Evolutionary conservation across 2,329 filamentous ascomycete species (phyloP).

Genomic region (Rosellinia necatrix): DNA sequence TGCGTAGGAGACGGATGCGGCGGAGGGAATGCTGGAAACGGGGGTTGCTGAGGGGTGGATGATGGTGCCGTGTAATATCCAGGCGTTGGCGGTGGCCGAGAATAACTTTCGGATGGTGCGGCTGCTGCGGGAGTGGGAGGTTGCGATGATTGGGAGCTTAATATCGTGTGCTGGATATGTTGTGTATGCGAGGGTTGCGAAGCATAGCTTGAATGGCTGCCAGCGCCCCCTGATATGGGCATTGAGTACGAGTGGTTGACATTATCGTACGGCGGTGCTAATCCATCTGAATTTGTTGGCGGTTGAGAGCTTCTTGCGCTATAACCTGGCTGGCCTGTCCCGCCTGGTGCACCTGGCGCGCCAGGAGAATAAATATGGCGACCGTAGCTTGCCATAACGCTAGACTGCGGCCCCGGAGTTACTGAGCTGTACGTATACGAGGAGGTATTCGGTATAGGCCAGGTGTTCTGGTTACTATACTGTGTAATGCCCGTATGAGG

Average conservation of each 20-base stretch:
- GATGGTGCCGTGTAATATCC: slow-evolving; percentile 62
- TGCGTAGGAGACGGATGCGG: slow-evolving; percentile 44
- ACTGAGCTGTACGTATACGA: slow-evolving; percentile 62
- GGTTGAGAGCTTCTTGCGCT: slow-evolving; percentile 60
- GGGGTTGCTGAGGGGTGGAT: slow-evolving; percentile 52
- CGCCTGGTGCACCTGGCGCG: slow-evolving; percentile 33
- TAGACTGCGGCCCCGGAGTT: slow-evolving; percentile 55
- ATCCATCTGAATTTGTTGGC: slow-evolving; percentile 61
- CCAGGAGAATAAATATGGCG: slow-evolving; percentile 41
- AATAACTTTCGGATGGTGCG: slow-evolving; percentile 63
- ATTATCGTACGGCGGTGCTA: slow-evolving; percentile 71
- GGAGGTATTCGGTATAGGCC: slow-evolving; percentile 58
- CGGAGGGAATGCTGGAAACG: slow-evolving; percentile 51
- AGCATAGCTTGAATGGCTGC: slow-evolving; percentile 40
- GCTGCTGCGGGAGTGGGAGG: slow-evolving; percentile 57
- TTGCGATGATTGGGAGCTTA: slow-evolving; percentile 56
- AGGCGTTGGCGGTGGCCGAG: slow-evolving; percentile 61
- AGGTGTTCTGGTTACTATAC: slow-evolving; percentile 63
- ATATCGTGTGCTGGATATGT: slow-evolving; percentile 47
- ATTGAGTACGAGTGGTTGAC: slow-evolving; percentile 69
- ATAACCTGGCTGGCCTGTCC: slow-evolving; percentile 38
- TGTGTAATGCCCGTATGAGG: slow-evolving; percentile 58
- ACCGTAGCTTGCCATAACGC: slow-evolving; percentile 52
- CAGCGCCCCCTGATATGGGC: slow-evolving; percentile 58
- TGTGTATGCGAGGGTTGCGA: slow-evolving; percentile 42